Evolutionary conservation across 768 basidiomycete genomes (phyloP), one percentile per base, ranked within the genome.

Genomic region (Suillus subaureus): DNA sequence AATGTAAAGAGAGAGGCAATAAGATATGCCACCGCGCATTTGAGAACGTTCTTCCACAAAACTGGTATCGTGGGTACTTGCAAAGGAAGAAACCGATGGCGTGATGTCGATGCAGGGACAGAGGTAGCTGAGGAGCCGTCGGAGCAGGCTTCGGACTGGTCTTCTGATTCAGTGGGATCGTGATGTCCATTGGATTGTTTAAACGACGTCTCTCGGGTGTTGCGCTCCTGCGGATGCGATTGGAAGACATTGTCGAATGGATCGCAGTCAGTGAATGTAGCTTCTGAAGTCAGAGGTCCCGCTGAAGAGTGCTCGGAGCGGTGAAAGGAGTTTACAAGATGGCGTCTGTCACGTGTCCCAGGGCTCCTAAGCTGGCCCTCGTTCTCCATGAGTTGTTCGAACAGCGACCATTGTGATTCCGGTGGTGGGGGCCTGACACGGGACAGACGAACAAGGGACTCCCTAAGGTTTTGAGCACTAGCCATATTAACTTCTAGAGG

Each of bases 1-100:
- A 94, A 99, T 1, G 97, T 99, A 83, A 99, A 99, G 13, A 98
- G 81, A 0, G 93, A 94, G 6, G 85, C 96, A 62, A 98, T 78
- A 69, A 94, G 87, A 77, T 99, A 99, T 0, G 96, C 92, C 21
- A 98, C 80, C 2, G 89, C 85, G 79, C 97, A 99, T 79, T 99
- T 98, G 68, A 97, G 78, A 52, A 97, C 86, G 72, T 93, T 94
- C 47, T 86, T 84, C 64, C 88, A 82, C 35, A 89, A 66, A 21
- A 84, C 68, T 3, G 89, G 78, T 42, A 90, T 68, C 15, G 77
- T 67, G 6, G 84, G 83, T 45, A 79, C 54, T 23, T 67, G 70
- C 7, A 61, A 28, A 12, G 67, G 67, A 35, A 57, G 66, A 18
- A 64, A 51, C 65, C 70, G 65, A n/a, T 67, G 61, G 6, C 49